Evolutionary conservation across 2,329 filamentous ascomycete species (phyloP).

Genomic region (Domatiomyces catenatus): DNA sequence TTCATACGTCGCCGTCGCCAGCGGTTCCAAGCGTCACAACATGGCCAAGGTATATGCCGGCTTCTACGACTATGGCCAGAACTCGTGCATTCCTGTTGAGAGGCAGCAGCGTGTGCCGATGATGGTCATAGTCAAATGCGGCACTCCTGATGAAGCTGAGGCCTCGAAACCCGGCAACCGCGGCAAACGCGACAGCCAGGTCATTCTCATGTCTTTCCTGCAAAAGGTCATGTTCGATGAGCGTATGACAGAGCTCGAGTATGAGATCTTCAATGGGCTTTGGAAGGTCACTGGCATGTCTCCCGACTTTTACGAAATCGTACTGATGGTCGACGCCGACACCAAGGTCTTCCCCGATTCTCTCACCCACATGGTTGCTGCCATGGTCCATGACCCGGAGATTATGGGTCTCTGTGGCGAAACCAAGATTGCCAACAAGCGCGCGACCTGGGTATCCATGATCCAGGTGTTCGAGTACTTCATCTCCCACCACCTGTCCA

Average conservation of each 20-base stretch:
- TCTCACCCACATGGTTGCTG: slow-evolving; percentile 94
- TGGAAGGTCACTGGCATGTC: slow-evolving; percentile 99
- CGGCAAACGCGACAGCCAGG: slow-evolving; percentile 97
- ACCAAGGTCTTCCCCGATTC: slow-evolving; percentile 98
- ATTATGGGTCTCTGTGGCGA: slow-evolving; percentile 98
- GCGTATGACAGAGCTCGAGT: slow-evolving; percentile 97
- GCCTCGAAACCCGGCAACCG: slow-evolving; percentile 87
- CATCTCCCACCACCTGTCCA: slow-evolving; percentile 91
- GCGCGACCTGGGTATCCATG: slow-evolving; percentile 82
- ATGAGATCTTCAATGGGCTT: slow-evolving; percentile 97
- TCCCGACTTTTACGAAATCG: slow-evolving; percentile 92
- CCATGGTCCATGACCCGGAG: slow-evolving; percentile 97
- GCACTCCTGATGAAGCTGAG: slow-evolving; percentile 69
- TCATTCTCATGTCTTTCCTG: slow-evolving; percentile 97
- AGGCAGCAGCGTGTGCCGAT: slow-evolving; percentile 96
- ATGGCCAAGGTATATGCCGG: slow-evolving; percentile 98
- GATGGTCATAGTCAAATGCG: slow-evolving; percentile 92
- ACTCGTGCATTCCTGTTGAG: slow-evolving; percentile 62
- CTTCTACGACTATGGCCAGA: slow-evolving; percentile 87
- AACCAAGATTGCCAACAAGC: slow-evolving; percentile 99
- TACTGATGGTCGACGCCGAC: slow-evolving; percentile 98
- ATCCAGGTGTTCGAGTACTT: slow-evolving; percentile 97
- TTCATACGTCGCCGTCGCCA: slow-evolving; percentile 92
- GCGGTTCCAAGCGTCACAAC: slow-evolving; percentile 93
- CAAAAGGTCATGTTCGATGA: slow-evolving; percentile 99